Evolutionary conservation across 257 asterid genomes (phyloP).

Genomic region (Lavandula angustifolia): DNA sequence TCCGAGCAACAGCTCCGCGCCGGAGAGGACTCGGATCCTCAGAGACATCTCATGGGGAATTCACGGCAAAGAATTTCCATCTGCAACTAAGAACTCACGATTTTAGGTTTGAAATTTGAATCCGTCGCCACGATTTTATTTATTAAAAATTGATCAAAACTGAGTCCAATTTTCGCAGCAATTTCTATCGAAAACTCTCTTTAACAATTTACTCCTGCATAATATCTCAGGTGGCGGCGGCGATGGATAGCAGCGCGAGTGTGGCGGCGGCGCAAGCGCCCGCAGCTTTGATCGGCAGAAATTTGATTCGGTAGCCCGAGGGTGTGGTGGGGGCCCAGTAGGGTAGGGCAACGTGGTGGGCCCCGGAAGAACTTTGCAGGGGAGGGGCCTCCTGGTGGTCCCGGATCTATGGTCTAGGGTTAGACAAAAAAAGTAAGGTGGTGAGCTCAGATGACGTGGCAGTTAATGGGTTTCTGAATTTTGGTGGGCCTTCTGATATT

Average conservation of each 20-base stretch:
- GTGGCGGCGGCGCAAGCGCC: conserved; percentile 21
- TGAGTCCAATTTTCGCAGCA: not conserved
- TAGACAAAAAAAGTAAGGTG: conserved; percentile 31
- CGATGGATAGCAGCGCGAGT: conserved; percentile 27
- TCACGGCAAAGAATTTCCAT: conserved; percentile 44
- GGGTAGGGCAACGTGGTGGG: conserved; percentile 30
- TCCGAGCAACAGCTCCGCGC: conserved; percentile 34
- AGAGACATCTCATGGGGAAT: conserved; percentile 52
- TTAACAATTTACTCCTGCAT: not conserved
- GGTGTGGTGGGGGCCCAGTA: too few relatives aligned
- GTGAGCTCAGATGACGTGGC: conserved; percentile 38
- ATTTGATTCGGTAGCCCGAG: conserved; percentile 14
- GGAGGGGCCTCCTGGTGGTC: conserved; percentile 48
- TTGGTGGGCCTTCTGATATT: conserved; percentile 37
- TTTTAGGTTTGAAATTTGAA: not conserved
- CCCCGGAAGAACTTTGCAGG: conserved; percentile 15
- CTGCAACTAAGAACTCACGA: conserved; percentile 30
- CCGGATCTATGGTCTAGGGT: conserved; percentile 34
- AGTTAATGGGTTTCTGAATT: conserved; percentile 40
- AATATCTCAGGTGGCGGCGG: not conserved
- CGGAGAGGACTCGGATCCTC: conserved; percentile 36
- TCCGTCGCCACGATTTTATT: not conserved
- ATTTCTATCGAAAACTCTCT: not conserved
- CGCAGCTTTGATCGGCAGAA: conserved; percentile 24
- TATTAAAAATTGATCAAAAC: not conserved